A percentile compares a stretch with the other conserved stretches of the same genome.
Evolutionary conservation across 2,329 filamentous ascomycete species (phyloP).

Genomic region (Parascedosporium putredinis): DNA sequence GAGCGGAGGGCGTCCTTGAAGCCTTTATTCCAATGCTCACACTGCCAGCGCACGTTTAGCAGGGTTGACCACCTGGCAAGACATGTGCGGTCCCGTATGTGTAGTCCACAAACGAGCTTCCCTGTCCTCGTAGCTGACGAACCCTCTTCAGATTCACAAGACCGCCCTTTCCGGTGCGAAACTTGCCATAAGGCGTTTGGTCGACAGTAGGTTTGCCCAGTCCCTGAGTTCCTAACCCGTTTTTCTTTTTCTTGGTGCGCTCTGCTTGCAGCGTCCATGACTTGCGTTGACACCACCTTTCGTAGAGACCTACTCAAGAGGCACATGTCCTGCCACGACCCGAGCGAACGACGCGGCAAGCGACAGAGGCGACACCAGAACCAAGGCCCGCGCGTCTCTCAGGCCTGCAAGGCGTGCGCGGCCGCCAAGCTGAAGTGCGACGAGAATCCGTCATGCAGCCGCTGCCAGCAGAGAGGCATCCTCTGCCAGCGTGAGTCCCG

Average conservation of each 20-base stretch:
- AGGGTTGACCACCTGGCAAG: conserved; percentile 13
- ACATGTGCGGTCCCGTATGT: conserved; percentile 13
- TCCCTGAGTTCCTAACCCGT: background rate
- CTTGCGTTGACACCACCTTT: too few relatives aligned
- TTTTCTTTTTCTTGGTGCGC: too few relatives aligned
- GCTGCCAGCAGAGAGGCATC: background rate
- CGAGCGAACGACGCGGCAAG: background rate
- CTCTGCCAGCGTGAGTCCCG: background rate
- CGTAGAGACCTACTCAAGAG: background rate
- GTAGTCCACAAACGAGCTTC: conserved; percentile 1
- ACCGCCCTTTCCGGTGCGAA: conserved; percentile 14
- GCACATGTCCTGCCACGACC: background rate
- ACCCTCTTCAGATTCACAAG: conserved; percentile 11
- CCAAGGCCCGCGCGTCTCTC: background rate
- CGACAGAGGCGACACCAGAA: background rate
- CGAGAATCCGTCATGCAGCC: background rate
- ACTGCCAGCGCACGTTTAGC: conserved; percentile 13
- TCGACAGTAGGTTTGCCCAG: conserved; percentile 21
- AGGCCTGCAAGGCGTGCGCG: background rate
- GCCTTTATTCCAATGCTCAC: conserved; percentile 12
- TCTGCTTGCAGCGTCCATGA: too few relatives aligned
- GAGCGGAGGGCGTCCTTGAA: background rate
- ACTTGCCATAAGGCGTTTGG: conserved; percentile 14
- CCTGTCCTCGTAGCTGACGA: background rate
- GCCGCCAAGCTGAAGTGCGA: background rate